Conservation (phyloP, 225 moss, liverwort and hornwort species). For the Neckera pumila region DNA sequence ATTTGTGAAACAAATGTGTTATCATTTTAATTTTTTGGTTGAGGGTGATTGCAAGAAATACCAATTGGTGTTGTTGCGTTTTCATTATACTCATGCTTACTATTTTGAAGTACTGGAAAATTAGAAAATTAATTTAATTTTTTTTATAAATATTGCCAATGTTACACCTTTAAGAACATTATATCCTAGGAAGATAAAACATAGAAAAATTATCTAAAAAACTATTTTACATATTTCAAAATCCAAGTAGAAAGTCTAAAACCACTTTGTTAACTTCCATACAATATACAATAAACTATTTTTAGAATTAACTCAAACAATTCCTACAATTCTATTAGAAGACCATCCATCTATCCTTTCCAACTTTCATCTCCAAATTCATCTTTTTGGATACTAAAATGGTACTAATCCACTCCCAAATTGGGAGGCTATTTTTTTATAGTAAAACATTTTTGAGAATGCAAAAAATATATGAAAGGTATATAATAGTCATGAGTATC, state of each 20-base stretch:
- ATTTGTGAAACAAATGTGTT: not conserved
- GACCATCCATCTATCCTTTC: accelerated
- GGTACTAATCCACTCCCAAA: not conserved
- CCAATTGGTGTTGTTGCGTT: not conserved
- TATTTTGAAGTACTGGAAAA: too few relatives aligned
- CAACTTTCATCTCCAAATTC: not conserved
- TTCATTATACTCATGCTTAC: not conserved
- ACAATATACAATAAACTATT: not conserved
- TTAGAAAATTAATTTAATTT: not conserved
- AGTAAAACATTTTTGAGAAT: not conserved
- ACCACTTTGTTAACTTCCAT: not conserved
- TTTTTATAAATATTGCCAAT: not conserved
- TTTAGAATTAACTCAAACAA: not conserved
- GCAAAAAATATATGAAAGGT: too few relatives aligned
- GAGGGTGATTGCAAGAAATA: too few relatives aligned
- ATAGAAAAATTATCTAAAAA: not conserved
- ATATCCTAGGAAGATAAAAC: not conserved
- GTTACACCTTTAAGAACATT: not conserved
- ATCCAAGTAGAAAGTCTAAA: not conserved
- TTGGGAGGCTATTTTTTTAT: not conserved
- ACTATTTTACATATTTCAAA: not conserved
- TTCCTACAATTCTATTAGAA: not conserved
- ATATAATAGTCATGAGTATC: too few relatives aligned
- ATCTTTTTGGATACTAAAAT: not conserved
- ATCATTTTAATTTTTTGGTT: not conserved